phyloP scores from a whole-genome alignment of 371 early-diverging fungal genomes.

The Mucor plumbeus region DNA sequence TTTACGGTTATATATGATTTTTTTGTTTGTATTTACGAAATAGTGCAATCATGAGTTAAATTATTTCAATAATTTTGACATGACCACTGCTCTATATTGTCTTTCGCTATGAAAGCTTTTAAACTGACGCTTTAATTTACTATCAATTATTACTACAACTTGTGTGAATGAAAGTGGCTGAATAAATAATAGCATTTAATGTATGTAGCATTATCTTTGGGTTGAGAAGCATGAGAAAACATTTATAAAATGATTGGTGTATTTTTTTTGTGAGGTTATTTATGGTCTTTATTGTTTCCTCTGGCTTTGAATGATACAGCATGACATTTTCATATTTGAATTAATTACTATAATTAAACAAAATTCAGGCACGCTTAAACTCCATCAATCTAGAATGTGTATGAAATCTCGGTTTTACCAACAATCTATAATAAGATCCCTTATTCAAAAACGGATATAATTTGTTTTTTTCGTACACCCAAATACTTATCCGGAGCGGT shows the following conservation, averaged over 20 bases:
- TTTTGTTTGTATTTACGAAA: too few relatives aligned
- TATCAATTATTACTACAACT: background rate
- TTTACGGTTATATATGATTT: too few relatives aligned
- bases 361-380: slow-evolving; percentile 1
- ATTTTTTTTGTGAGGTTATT: background rate
- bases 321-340: background rate
- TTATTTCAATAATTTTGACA: too few relatives aligned
- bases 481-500: background rate
- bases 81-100: too few relatives aligned
- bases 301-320: slow-evolving; percentile 6
- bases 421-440: slow-evolving; percentile 3
- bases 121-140: too few relatives aligned
- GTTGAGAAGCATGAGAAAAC: background rate
- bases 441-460: background rate
- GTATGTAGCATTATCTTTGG: background rate
- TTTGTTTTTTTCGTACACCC: background rate
- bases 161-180: background rate
- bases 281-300: background rate
- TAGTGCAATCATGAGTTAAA: too few relatives aligned
- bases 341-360: background rate
- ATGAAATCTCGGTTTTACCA: background rate
- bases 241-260: background rate
- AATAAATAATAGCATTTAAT: background rate
- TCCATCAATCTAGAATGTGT: background rate
- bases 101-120: too few relatives aligned